Evolutionary conservation across 2,329 filamentous ascomycete species (phyloP), one percentile per base, ranked within the genome.

Genomic region (Aspergillus flavus): DNA sequence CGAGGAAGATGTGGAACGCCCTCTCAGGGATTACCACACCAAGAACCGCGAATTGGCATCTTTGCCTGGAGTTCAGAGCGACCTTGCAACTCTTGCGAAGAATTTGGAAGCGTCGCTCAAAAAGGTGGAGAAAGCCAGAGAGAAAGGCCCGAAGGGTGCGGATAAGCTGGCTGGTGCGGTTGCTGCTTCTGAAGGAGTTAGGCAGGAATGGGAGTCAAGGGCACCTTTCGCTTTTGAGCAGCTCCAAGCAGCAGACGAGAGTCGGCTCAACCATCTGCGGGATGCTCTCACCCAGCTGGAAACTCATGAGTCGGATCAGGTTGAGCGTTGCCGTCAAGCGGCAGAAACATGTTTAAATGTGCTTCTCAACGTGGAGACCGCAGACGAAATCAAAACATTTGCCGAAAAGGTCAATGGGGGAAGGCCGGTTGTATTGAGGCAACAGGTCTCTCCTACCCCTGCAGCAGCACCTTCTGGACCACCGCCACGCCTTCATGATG

Each of bases 211-310:
- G 95, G 90, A 97, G 61, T 93, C 93, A 0, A 93, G 97, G 77
- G 93, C 95, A 16, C 95, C 95, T 1, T 98, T 92, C 78, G 91
- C 97, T 64, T 97, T 96, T 74, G 95, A 99, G 79, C 91, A 90
- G 64, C 86, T 99, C 30, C 95, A 99, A 76, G 90, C 92, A 6
- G 83, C 96, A 36, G 95, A 99, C 74, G 95, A 99, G 81, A 89
- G 87, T 70, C 88, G 95, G 61, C 83, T 96, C 69, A 97, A 97
- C 77, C 91, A 96, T 73, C 84, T 99, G 63, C 91, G 94, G 65
- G 94, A 98, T 78, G 87, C 92, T 46, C 85, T 99, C 64, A 98
- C 95, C 0, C 94, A 97, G 73, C 91, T 94, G 71, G 90, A 96
- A 78, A 99, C 95, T 0, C 91, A 96, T 75, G 94, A 98, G 76